Evolutionary conservation across 2,329 filamentous ascomycete species (phyloP), one percentile per base, ranked within the genome.

Genomic region (Talaromyces piceae): DNA sequence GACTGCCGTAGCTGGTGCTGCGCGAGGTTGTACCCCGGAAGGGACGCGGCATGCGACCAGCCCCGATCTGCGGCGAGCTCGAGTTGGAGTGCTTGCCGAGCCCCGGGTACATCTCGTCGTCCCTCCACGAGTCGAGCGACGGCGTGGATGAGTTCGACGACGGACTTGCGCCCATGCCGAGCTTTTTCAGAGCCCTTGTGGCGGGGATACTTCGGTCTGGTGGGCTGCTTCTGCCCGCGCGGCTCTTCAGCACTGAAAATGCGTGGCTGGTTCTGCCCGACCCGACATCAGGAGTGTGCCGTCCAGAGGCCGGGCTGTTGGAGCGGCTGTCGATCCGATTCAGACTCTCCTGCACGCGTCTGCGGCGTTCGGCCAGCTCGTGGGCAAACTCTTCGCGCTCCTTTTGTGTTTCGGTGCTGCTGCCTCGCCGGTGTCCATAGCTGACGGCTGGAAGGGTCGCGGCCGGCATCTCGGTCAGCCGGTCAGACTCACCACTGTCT

Each of bases 361-460:
- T 65, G 47, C 73, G 67, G 47, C 74, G 65, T 58, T 76, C 71
- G 1, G 74, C 74, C 13, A 77, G 62, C 54, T 77, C 74, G 30
- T 68, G 69, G 7, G 68, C 73, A 51, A 77, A 74, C 25, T 72
- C 73, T 52, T 74, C 70, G 16, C 72, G 69, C 54, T 77, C 74
- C 49, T 65, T 67, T 57, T 75, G 69, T 3, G 74, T 77, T 54
- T 76, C 74, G 1, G 71, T 72, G 55, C 74, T 77, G 12, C 64
- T 70, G 16, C 65, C 66, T 25, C 73, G 69, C 23, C 68, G 63
- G 51, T 76, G 73, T 23, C 64, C 64, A n/a, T 58, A 52, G 26
- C 63, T 56, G 11, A 77, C 57, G 50, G 80, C 77, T 5, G 75
- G 68, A 55, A 78, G 73, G 76, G 76, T 79, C 5, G 70, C 58